A percentile compares a stretch with the other conserved stretches of the same genome.
Conservation (phyloP, 805 yeast genomes). For the Metschnikowia lachancei region DNA sequence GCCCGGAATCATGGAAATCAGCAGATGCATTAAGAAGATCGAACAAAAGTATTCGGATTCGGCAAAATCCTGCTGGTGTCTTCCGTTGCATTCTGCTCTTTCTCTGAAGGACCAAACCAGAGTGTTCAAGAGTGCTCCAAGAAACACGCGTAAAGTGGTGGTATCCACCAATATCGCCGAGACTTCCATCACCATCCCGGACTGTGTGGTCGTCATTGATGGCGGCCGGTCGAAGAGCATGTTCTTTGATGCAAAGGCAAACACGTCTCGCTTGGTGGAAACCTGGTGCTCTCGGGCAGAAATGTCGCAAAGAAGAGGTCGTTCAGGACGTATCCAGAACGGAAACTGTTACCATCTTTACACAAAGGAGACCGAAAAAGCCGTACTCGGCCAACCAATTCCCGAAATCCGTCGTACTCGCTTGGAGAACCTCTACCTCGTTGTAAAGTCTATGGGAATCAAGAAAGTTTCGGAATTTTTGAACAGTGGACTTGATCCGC, state of each 20-base stretch:
- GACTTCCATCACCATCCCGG: conserved; percentile 94
- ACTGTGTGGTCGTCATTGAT: conserved; percentile 88
- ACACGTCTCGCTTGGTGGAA: conserved; percentile 71
- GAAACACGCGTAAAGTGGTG: conserved; percentile 67
- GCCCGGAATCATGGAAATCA: conserved; percentile 90
- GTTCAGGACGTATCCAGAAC: conserved; percentile 92
- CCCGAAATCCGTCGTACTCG: conserved; percentile 89
- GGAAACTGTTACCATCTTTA: conserved; percentile 83
- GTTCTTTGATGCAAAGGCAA: conserved; percentile 63
- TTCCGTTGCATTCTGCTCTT: conserved; percentile 88
- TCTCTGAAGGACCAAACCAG: conserved; percentile 76
- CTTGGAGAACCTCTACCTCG: conserved; percentile 75
- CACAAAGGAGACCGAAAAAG: conserved; percentile 53
- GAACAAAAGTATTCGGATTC: conserved; percentile 15
- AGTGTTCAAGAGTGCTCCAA: conserved; percentile 60
- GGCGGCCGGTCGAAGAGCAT: conserved; percentile 81
- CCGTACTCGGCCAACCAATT: conserved; percentile 69
- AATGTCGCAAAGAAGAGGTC: conserved; percentile 86
- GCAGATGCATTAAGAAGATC: conserved; percentile 51
- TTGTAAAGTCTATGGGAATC: conserved; percentile 88
- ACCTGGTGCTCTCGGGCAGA: conserved; percentile 90
- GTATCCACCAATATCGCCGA: conserved; percentile 95
- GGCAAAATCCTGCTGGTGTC: conserved; percentile 33
- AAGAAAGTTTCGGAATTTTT: conserved; percentile 67
- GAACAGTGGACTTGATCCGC: conserved; percentile 78